Evolutionary conservation across 495 filamentous ascomycete genomes (phyloP).

Genomic region (Bathelium albidoporum): DNA sequence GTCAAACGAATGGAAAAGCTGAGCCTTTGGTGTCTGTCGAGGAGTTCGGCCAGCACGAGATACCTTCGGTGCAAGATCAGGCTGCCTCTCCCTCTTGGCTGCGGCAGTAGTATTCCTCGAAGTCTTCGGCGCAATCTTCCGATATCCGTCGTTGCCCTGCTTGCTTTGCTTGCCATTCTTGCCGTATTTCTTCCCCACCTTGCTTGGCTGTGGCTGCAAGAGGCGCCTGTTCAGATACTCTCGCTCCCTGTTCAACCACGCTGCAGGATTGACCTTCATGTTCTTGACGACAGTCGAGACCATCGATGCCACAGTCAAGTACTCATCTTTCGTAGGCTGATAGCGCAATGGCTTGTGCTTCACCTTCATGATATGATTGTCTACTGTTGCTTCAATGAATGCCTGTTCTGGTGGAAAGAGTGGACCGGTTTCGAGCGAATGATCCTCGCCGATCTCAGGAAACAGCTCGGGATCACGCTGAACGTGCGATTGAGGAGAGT

Average conservation of each 20-base stretch:
- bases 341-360: neutral
- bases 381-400: neutral
- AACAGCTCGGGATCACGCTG: constrained; percentile 5
- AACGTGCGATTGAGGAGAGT: neutral
- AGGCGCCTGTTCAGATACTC: constrained; percentile 13
- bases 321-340: constrained; percentile 22
- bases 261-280: constrained; percentile 18
- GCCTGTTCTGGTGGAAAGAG: constrained; percentile 7
- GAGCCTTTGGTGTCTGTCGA: constrained; percentile 19
- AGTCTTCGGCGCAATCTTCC: constrained; percentile 17
- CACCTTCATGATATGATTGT: neutral
- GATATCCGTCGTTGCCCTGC: neutral
- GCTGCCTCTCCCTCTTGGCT: constrained; percentile 18
- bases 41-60: constrained; percentile 17
- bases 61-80: neutral
- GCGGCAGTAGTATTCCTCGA: constrained; percentile 10
- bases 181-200: neutral
- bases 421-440: neutral
- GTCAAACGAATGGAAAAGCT: constrained; percentile 20
- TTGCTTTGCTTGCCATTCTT: neutral
- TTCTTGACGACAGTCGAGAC: constrained; percentile 16
- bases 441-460: constrained; percentile 1
- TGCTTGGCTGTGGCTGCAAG: neutral
- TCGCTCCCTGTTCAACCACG: constrained; percentile 20
- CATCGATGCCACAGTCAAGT: constrained; percentile 13